Base-by-base conservation (phyloP, 2,329 filamentous ascomycete genomes). In the Stagonosporopsis chrysanthemi region DNA sequence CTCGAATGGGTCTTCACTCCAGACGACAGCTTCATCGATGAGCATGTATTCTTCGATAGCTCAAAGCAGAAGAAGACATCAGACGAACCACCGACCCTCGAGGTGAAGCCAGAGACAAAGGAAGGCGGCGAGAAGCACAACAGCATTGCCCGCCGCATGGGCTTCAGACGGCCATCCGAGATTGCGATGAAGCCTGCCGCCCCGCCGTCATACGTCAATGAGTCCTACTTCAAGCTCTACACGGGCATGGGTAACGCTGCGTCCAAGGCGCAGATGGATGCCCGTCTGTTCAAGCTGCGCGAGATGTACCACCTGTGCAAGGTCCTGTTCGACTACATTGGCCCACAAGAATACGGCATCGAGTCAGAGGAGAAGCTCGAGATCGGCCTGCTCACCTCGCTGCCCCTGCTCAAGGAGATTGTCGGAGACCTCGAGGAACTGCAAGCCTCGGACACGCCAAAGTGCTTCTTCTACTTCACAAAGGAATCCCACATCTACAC, bases 401-500 rank as follows among this genome's bases (percentile, higher is more conserved):
- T 99, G 43, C 96, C 95, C 2, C 83, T 99, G 15, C 86, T 99
- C 42, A 96, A 96, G 75, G 95, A 99, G 78, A 97, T 99, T 68
- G 95, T 99, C 6, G 90, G 93, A 71, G 94, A 99, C 70, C 84
- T 99, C 2, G 96, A 99, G 79, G 93, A 98, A 77, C 92, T 98
- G 77, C 95, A 99, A 78, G 94, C 95, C 3, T 96, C 91, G 0
- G 89, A 94, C 50, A 91, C 96, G 65, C 92, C 93, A 41, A 97
- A 97, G 74, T 94, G 90, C 1, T 98, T 98, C 81, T 91, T 98
- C 78, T 99, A 99, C 80, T 99, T 99, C 77, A 99, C 95, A 62
- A 99, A 99, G 77, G 95, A 99, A 78, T 97, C 92, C 0, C 95
- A 99, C 75, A 97, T 99, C 62, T 99, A 99, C 80, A 99, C 95